Evolutionary conservation across 768 basidiomycete species (phyloP).

Genomic region (Tylopilus vinaceipallidus): DNA sequence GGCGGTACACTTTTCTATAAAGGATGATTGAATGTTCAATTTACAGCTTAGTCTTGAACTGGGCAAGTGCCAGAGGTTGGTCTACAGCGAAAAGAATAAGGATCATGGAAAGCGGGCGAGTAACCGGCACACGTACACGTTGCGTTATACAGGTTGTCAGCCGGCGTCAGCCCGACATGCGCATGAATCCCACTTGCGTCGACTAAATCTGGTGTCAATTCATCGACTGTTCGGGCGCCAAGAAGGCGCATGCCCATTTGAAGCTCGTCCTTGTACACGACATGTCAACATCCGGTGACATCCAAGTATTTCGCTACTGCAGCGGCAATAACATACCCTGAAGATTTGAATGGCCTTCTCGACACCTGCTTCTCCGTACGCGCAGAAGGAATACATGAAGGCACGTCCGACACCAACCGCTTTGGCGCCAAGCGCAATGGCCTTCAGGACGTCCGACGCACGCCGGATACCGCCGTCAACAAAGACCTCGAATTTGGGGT

Average conservation of each 20-base stretch:
- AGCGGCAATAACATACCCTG: constrained; percentile 49
- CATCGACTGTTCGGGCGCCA: constrained; percentile 76
- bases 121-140: constrained; percentile 29
- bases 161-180: constrained; percentile 28
- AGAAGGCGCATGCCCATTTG: constrained; percentile 94
- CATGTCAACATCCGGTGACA: constrained; percentile 47
- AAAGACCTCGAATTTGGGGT: constrained; percentile 76
- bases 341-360: constrained; percentile 78
- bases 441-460: constrained; percentile 84
- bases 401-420: constrained; percentile 80
- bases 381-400: constrained; percentile 80
- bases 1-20: not conserved
- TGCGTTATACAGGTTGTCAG: constrained; percentile 30
- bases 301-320: constrained; percentile 40
- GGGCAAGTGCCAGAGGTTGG: constrained; percentile 30
- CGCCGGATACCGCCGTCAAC: constrained; percentile 92
- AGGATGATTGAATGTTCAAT: not conserved
- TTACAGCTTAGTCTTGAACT: constrained; percentile 24
- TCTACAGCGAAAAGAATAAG: constrained; percentile 16
- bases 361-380: constrained; percentile 86
- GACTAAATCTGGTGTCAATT: constrained; percentile 83
- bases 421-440: constrained; percentile 78
- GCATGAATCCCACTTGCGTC: constrained; percentile 51
- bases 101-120: not conserved
- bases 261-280: constrained; percentile 73